A percentile compares a stretch with the other conserved stretches of the same genome.
phyloP scores from a whole-genome alignment of 257 asterid species.

The Scutellaria galericulata region DNA sequence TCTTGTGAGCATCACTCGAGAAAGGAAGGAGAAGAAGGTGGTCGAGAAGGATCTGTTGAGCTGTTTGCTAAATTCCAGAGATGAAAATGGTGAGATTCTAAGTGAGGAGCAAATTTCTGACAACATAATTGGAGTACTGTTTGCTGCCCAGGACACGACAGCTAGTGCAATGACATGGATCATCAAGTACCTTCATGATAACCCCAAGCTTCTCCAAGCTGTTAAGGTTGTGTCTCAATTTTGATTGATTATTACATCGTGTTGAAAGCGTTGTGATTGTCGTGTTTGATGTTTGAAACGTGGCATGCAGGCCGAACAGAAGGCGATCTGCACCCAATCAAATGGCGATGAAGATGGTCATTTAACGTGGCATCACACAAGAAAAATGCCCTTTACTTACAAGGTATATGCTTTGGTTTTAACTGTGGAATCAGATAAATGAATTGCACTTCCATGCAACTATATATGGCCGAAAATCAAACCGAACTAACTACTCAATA shows the following conservation, averaged over 20 bases:
- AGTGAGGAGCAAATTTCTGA: constrained; percentile 75
- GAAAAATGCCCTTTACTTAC: constrained; percentile 76
- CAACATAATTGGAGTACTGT: constrained; percentile 82
- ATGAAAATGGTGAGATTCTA: constrained; percentile 49
- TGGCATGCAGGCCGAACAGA: constrained; percentile 72
- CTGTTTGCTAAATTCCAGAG: constrained; percentile 52
- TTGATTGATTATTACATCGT: not conserved
- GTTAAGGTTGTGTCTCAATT: constrained; percentile 55
- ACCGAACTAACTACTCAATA: too few relatives aligned
- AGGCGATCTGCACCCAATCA: constrained; percentile 45
- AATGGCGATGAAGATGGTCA: constrained; percentile 42
- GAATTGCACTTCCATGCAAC: constrained; percentile 25
- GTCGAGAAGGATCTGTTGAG: constrained; percentile 57
- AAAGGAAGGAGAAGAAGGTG: constrained; percentile 55
- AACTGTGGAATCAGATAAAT: not conserved
- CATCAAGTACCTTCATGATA: constrained; percentile 73
- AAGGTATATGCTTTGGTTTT: constrained; percentile 49
- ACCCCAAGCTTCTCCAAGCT: constrained; percentile 55
- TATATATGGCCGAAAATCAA: too few relatives aligned
- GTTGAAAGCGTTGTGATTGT: not conserved
- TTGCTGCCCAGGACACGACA: constrained; percentile 91
- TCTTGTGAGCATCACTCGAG: constrained; percentile 52
- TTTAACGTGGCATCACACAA: constrained; percentile 81
- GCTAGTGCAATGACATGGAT: constrained; percentile 88
- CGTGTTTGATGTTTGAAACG: not conserved